phyloP scores from a whole-genome alignment of 495 filamentous ascomycete species.

The Penicillium coprophilum region DNA sequence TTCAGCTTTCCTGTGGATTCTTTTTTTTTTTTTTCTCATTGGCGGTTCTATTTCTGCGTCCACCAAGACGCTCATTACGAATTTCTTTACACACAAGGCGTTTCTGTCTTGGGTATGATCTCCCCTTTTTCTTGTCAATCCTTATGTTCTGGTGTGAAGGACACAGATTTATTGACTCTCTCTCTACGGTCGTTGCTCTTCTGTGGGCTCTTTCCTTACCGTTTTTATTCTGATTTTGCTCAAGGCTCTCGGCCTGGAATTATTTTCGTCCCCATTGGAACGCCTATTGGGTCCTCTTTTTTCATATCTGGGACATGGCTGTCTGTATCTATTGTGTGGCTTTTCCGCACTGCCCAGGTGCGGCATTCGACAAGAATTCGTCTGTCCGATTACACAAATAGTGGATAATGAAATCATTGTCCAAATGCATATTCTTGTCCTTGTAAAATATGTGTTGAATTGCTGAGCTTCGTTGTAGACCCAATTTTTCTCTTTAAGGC shows the following conservation, averaged over 20 bases:
- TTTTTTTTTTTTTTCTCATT: conserved; percentile 23
- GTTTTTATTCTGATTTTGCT: conserved; percentile 14
- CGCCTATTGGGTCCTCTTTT: conserved; percentile 21
- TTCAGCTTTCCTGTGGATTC: conserved; percentile 28
- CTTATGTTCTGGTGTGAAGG: conserved; percentile 38
- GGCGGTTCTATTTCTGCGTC: conserved; percentile 18
- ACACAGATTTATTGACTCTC: conserved; percentile 35
- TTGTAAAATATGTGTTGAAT: no score
- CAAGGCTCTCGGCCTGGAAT: conserved; percentile 20
- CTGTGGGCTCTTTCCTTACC: conserved; percentile 16
- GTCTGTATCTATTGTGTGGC: conserved; percentile 20
- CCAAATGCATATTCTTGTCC: background rate
- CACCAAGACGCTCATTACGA: conserved; percentile 40
- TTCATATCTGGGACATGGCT: conserved; percentile 17
- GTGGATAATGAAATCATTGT: conserved; percentile 5
- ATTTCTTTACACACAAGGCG: conserved; percentile 40
- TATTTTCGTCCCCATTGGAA: conserved; percentile 29
- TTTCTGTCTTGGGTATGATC: conserved; percentile 38
- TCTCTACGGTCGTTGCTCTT: conserved; percentile 33
- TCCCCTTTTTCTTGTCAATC: conserved; percentile 40
- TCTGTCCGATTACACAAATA: conserved; percentile 8
- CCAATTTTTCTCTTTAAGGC: background rate
- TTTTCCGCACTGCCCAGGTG: conserved; percentile 8
- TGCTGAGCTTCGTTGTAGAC: background rate
- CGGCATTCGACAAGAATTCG: conserved; percentile 8